Evolutionary conservation across 1,284 basidiomycete species (phyloP).

Genomic region (Ustilago curta): DNA sequence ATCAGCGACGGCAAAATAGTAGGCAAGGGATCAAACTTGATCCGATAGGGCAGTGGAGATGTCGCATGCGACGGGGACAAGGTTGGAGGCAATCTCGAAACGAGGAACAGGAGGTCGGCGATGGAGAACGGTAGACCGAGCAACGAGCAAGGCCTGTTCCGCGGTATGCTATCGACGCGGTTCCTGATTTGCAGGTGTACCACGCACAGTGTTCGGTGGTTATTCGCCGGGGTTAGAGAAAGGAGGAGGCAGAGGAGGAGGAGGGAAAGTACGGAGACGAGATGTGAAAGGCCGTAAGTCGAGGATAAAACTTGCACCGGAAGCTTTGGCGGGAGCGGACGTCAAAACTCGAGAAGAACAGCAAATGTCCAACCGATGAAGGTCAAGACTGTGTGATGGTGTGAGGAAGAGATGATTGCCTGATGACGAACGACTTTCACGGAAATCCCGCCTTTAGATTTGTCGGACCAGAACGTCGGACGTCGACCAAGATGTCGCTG

Average conservation of each 20-base stretch:
- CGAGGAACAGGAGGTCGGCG: background rate
- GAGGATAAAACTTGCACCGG: conserved; percentile 33
- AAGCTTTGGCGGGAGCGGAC: conserved; percentile 18
- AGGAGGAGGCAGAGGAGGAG: background rate
- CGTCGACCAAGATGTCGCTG: background rate
- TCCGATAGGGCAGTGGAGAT: background rate
- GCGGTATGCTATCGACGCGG: background rate
- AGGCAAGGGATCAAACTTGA: background rate
- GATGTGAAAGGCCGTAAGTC: background rate
- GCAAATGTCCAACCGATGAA: conserved; percentile 7
- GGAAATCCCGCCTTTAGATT: background rate
- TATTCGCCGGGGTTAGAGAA: conserved; percentile 7
- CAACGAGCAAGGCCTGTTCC: background rate
- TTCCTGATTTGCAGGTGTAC: background rate
- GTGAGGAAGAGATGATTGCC: background rate
- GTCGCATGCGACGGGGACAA: conserved; percentile 6
- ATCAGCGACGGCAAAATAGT: conserved; percentile 18
- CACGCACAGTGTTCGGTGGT: background rate
- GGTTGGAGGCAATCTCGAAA: background rate
- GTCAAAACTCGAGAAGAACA: conserved; percentile 7
- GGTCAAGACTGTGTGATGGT: background rate
- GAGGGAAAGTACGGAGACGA: background rate
- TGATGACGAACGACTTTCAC: background rate
- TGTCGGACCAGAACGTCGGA: background rate
- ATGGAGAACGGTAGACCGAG: background rate